Percentiles rank a stretch among this genome's conserved stretches.
Evolutionary conservation across 345 rosid species (phyloP).

Genomic region (Geranium brycei): DNA sequence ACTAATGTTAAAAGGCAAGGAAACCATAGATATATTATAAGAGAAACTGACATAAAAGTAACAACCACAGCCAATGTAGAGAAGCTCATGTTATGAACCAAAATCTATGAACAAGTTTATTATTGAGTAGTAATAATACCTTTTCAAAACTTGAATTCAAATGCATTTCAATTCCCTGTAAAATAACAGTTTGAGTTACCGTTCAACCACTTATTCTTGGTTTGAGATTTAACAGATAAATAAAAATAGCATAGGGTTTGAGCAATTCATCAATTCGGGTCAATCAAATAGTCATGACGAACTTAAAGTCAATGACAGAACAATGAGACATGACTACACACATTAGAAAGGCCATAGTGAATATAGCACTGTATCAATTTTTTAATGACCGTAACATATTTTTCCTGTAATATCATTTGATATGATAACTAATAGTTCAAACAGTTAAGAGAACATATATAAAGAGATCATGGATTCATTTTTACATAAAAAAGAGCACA

Average conservation of each 20-base stretch:
- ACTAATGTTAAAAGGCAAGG: slow-evolving; percentile 46
- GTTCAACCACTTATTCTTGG: not conserved
- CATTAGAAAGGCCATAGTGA: not conserved
- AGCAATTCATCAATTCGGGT: not conserved
- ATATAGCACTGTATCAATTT: not conserved
- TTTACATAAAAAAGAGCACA: too few species aligned
- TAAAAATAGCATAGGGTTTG: not conserved
- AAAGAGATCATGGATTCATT: too few species aligned
- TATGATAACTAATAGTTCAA: too few species aligned
- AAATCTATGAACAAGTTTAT: slow-evolving; percentile 8
- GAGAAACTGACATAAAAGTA: not conserved
- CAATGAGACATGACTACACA: not conserved
- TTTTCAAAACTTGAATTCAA: slow-evolving; percentile 65
- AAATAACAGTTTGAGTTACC: slow-evolving; percentile 3
- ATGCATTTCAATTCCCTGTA: slow-evolving; percentile 91
- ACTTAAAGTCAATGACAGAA: not conserved
- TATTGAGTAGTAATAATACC: slow-evolving; percentile 36
- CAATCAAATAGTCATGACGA: not conserved
- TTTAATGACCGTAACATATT: not conserved
- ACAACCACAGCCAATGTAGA: not conserved
- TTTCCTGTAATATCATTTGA: too few species aligned
- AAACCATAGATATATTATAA: slow-evolving; percentile 24
- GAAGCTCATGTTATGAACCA: slow-evolving; percentile 4
- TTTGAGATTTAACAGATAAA: not conserved
- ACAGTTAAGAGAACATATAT: too few species aligned